These are phyloP conservation scores for Hypomontagnella submonticulosa DNA, from an alignment of 495 filamentous ascomycete species.

Conservation along the genomic window DNA sequence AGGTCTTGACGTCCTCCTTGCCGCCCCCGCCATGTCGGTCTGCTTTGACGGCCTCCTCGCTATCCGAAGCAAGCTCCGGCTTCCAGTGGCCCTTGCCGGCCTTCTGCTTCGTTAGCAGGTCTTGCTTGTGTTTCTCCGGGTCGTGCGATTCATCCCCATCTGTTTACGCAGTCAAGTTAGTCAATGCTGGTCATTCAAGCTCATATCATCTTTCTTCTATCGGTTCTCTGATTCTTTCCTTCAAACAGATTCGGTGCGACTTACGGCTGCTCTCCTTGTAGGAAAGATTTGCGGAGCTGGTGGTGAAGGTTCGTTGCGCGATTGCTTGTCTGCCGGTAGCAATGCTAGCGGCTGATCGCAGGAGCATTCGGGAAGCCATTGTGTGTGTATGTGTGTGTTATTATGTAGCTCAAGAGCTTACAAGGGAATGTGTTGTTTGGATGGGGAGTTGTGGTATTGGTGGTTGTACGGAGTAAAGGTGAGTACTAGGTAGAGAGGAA, in stretches of 20 bases:
- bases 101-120: slow-evolving; percentile 74
- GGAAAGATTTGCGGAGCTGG: slow-evolving; percentile 35
- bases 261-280: slow-evolving; percentile 48
- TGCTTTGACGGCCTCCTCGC: slow-evolving; percentile 78
- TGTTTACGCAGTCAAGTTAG: slow-evolving; percentile 27
- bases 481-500: slow-evolving; percentile 11
- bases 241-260: not conserved
- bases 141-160: slow-evolving; percentile 48
- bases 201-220: not conserved
- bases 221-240: not conserved
- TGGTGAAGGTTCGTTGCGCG: slow-evolving; percentile 40
- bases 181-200: not conserved
- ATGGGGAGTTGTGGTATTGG: slow-evolving; percentile 8
- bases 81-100: slow-evolving; percentile 84
- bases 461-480: slow-evolving; percentile 9
- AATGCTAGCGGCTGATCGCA: slow-evolving; percentile 33
- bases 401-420: slow-evolving; percentile 9
- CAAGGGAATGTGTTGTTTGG: not conserved
- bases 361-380: slow-evolving; percentile 41
- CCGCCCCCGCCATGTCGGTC: slow-evolving; percentile 49
- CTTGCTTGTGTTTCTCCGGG: slow-evolving; percentile 78
- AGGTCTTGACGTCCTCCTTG: slow-evolving; percentile 49
- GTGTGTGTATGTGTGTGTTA: slow-evolving; percentile 1
- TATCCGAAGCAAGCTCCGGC: slow-evolving; percentile 78
- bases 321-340: slow-evolving; percentile 35